Percentiles rank a stretch among this genome's conserved stretches.
phyloP scores from a whole-genome alignment of 495 filamentous ascomycete genomes.

The Neurospora tetrasperma region DNA sequence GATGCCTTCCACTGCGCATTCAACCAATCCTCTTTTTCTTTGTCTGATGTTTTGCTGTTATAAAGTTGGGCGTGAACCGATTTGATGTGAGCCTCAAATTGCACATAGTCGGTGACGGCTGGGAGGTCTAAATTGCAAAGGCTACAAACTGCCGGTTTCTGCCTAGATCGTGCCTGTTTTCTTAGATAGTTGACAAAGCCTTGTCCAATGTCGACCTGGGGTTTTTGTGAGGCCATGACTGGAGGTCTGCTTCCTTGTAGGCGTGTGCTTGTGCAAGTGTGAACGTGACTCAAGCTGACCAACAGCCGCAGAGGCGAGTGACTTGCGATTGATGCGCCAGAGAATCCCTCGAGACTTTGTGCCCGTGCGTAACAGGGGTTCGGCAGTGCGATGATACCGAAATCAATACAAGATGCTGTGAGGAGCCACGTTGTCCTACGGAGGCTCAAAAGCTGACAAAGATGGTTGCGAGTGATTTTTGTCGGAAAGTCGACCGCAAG shows the following conservation, averaged over 20 bases:
- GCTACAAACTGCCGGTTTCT: not conserved
- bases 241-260: not conserved
- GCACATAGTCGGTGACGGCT: not conserved
- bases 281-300: not conserved
- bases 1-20: conserved; percentile 3
- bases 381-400: too few relatives aligned
- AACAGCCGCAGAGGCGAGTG: not conserved
- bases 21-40: conserved; percentile 4
- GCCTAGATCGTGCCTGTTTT: not conserved
- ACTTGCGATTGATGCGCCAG: not conserved
- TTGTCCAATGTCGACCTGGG: not conserved
- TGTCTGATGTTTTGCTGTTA: not conserved
- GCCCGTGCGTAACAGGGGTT: too few relatives aligned
- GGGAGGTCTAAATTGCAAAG: not conserved
- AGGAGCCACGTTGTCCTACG: too few relatives aligned
- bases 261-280: not conserved
- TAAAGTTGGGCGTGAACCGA: not conserved
- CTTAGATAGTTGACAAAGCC: not conserved
- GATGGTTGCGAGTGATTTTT: too few relatives aligned
- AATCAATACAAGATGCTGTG: too few relatives aligned
- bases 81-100: not conserved
- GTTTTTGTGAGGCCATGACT: not conserved
- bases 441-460: too few relatives aligned
- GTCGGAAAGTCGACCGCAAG: too few relatives aligned
- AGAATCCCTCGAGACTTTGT: not conserved